Evolutionary conservation across 306 rosid genomes (phyloP).

Genomic region (Vigna angularis): DNA sequence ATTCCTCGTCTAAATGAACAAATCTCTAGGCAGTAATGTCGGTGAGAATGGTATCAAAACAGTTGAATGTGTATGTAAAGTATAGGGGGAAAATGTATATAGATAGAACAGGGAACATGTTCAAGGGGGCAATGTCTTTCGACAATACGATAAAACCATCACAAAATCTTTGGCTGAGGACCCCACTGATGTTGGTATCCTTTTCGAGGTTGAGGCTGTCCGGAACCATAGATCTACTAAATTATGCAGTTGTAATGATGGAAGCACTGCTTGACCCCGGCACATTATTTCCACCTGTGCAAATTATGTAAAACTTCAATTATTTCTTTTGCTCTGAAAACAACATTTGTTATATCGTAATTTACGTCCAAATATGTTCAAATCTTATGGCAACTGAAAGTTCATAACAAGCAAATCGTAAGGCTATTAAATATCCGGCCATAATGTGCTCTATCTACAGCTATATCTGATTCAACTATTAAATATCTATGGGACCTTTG

Average conservation of each 20-base stretch:
- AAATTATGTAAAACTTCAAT: constrained; percentile 9
- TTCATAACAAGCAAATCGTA: constrained; percentile 5
- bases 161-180: constrained; percentile 97
- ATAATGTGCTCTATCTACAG: neutral
- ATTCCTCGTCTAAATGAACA: constrained; percentile 40
- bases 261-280: constrained; percentile 80
- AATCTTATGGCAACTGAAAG: neutral
- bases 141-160: constrained; percentile 88
- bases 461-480: neutral
- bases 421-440: constrained; percentile 4
- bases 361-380: neutral
- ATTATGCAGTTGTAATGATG: constrained; percentile 71
- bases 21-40: constrained; percentile 36
- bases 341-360: neutral
- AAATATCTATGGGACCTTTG: neutral
- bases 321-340: constrained; percentile 10
- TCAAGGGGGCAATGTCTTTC: constrained; percentile 56
- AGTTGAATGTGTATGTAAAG: constrained; percentile 32
- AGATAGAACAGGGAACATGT: constrained; percentile 6
- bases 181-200: constrained; percentile 77
- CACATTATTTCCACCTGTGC: constrained; percentile 87
- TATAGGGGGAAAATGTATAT: neutral
- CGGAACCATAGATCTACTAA: constrained; percentile 90
- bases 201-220: constrained; percentile 72
- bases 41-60: neutral